Evolutionary conservation across 768 basidiomycete species (phyloP).

Genomic region (Thelephora aurantiotincta): DNA sequence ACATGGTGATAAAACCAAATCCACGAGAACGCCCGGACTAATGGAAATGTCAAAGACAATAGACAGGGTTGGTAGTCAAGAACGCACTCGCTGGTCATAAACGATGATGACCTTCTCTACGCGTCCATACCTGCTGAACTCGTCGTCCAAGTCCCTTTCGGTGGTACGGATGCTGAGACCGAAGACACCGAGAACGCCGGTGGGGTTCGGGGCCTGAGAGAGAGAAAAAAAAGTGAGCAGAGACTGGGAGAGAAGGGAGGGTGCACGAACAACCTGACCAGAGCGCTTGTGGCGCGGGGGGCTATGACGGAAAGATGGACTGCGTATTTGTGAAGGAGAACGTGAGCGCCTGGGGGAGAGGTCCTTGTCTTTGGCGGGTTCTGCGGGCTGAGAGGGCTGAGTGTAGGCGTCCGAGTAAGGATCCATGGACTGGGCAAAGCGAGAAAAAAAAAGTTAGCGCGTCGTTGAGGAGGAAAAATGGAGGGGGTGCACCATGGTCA

Average conservation of each 20-base stretch:
- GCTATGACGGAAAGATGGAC: constrained; percentile 20
- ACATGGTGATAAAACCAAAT: constrained; percentile 97
- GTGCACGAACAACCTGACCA: constrained; percentile 59
- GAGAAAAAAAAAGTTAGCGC: no score
- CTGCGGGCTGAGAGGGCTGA: background rate
- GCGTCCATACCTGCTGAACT: constrained; percentile 77
- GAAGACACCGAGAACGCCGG: constrained; percentile 90
- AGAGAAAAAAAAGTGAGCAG: constrained; percentile 20
- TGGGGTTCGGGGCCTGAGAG: constrained; percentile 75
- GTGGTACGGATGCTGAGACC: constrained; percentile 92
- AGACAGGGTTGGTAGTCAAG: background rate
- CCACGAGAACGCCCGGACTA: constrained; percentile 94
- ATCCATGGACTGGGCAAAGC: background rate
- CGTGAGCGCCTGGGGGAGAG: background rate
- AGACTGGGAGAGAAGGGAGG: constrained; percentile 18
- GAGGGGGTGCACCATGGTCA: no score
- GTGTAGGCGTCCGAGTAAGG: constrained; percentile 1
- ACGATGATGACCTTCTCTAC: constrained; percentile 96
- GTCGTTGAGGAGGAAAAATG: no score
- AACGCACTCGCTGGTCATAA: constrained; percentile 84
- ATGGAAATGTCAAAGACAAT: constrained; percentile 2
- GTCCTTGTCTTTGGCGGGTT: background rate
- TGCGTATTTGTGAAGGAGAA: background rate
- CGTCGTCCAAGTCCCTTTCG: constrained; percentile 89
- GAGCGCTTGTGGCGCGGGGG: constrained; percentile 49